A percentile compares a stretch with the other conserved stretches of the same genome.
phyloP scores from a whole-genome alignment of 345 rosid genomes.

The Gossypium longicalyx region DNA sequence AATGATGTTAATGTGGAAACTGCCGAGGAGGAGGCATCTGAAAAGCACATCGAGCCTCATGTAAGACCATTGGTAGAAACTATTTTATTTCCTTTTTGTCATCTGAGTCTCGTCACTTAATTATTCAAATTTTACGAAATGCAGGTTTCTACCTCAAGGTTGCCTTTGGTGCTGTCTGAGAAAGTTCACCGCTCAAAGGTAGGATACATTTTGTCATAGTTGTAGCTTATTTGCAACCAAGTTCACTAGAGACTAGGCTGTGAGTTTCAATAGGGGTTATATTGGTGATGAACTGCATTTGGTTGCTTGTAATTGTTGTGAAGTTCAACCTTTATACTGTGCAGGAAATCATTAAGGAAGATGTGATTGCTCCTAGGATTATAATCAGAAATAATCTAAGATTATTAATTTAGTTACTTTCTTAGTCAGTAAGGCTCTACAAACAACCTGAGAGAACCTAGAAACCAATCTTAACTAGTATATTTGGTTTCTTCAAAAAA shows the following conservation, averaged over 20 bases:
- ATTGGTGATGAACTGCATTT: neutral
- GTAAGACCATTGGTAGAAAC: constrained; percentile 42
- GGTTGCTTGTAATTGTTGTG: neutral
- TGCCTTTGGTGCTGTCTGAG: constrained; percentile 89
- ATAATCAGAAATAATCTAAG: neutral
- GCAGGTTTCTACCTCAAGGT: constrained; percentile 66
- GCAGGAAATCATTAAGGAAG: neutral
- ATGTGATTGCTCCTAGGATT: neutral
- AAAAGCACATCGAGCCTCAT: constrained; percentile 45
- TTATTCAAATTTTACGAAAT: constrained; percentile 23
- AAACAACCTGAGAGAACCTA: neutral
- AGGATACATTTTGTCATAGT: constrained; percentile 17
- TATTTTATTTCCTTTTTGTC: constrained; percentile 13
- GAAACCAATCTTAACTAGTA: neutral
- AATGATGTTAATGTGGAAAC: constrained; percentile 35
- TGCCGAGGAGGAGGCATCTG: constrained; percentile 42
- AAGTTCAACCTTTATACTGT: neutral
- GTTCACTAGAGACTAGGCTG: neutral
- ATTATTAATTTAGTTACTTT: neutral
- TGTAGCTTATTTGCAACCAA: neutral
- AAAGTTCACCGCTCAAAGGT: constrained; percentile 88
- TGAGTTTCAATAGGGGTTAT: constrained; percentile 8
- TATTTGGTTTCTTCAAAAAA: neutral
- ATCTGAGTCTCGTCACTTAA: constrained; percentile 14
- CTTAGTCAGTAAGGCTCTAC: neutral